phyloP scores from a whole-genome alignment of 805 yeast species.

The Candida maltosa region DNA sequence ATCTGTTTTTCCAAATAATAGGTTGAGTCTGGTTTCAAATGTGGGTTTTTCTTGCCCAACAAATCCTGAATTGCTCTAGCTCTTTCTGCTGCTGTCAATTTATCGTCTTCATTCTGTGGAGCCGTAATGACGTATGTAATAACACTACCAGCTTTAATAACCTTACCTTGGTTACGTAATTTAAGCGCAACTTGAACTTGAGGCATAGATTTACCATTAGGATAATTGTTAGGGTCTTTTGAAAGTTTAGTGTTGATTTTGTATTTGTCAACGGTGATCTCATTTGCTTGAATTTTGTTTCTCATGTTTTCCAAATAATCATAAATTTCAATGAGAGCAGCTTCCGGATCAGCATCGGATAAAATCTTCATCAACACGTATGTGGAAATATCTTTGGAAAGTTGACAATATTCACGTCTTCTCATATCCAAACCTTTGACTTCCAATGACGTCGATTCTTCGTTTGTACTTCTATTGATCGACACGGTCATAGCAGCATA shows the following conservation, averaged over 20 bases:
- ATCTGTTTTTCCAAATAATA: constrained; percentile 87
- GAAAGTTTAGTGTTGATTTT: constrained; percentile 85
- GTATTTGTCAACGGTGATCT: constrained; percentile 62
- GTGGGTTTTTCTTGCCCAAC: constrained; percentile 44
- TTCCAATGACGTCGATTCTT: constrained; percentile 57
- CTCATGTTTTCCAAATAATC: constrained; percentile 63
- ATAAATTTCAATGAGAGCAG: constrained; percentile 69
- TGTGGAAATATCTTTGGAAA: constrained; percentile 84
- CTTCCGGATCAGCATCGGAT: constrained; percentile 72
- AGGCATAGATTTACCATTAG: constrained; percentile 77
- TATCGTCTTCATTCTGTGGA: constrained; percentile 26
- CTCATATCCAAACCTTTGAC: constrained; percentile 96
- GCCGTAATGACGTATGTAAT: constrained; percentile 78
- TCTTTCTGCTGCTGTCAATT: constrained; percentile 61
- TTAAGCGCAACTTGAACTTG: constrained; percentile 90
- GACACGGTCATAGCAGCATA: constrained; percentile 85
- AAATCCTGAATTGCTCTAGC: constrained; percentile 83
- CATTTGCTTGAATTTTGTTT: constrained; percentile 53
- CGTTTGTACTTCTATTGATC: constrained; percentile 49
- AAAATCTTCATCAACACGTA: constrained; percentile 70
- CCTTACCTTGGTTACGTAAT: constrained; percentile 77
- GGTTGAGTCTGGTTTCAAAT: constrained; percentile 65
- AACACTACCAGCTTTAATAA: constrained; percentile 84
- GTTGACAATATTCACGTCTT: constrained; percentile 93
- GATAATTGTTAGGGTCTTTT: constrained; percentile 84